These are phyloP conservation scores for Chamaecrista fasciculata DNA, from an alignment of 306 rosid species.

Conservation along the genomic window DNA sequence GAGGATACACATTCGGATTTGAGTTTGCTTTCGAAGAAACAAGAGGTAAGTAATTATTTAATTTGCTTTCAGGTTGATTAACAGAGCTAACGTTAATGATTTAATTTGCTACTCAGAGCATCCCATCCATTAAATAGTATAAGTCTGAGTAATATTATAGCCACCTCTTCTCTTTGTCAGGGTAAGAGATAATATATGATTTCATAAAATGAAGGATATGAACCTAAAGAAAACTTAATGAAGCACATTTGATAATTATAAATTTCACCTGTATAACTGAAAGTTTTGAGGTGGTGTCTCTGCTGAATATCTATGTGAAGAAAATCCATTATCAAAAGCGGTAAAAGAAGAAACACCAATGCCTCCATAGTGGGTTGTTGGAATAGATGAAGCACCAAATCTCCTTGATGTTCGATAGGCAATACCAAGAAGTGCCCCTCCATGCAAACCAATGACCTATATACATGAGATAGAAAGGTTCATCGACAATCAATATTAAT, in stretches of 20 bases:
- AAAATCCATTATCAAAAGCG: constrained; percentile 75
- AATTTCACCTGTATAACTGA: constrained; percentile 75
- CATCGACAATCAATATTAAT: background rate
- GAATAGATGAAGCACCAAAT: constrained; percentile 92
- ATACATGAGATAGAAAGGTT: constrained; percentile 19
- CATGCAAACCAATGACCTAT: constrained; percentile 91
- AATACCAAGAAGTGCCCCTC: constrained; percentile 95
- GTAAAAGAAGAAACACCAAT: constrained; percentile 84
- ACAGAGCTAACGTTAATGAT: background rate
- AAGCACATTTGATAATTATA: background rate
- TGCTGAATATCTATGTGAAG: constrained; percentile 62
- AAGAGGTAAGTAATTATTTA: background rate
- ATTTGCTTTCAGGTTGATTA: too few relatives aligned
- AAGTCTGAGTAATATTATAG: background rate
- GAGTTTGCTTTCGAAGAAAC: background rate
- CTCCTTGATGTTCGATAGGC: constrained; percentile 90
- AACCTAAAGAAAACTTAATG: constrained; percentile 5
- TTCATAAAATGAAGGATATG: constrained; percentile 1
- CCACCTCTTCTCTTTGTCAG: background rate
- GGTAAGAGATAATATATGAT: background rate
- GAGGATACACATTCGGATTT: background rate
- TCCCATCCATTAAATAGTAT: constrained; percentile 7
- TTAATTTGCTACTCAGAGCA: background rate
- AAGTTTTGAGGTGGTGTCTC: constrained; percentile 82
- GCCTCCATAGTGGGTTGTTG: constrained; percentile 82